Evolutionary conservation across 2,329 filamentous ascomycete species (phyloP).

Genomic region (Knufia petricola): DNA sequence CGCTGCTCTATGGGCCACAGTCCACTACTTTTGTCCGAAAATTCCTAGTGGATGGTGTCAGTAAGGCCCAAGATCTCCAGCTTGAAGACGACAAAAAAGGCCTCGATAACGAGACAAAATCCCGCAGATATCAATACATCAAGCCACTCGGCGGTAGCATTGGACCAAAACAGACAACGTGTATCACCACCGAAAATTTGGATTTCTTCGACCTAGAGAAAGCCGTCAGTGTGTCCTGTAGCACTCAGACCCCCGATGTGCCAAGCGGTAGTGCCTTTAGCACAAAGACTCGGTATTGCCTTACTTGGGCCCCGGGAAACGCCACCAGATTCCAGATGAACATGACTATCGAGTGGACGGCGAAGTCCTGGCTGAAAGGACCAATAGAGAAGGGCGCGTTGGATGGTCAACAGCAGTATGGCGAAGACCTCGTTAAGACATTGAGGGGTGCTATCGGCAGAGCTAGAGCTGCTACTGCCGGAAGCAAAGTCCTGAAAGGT

Average conservation of each 20-base stretch:
- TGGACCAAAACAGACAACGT: slow-evolving; percentile 90
- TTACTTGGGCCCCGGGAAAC: slow-evolving; percentile 85
- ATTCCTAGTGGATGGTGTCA: slow-evolving; percentile 72
- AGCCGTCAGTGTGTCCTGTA: slow-evolving; percentile 68
- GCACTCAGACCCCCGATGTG: slow-evolving; percentile 86
- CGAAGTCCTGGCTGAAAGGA: slow-evolving; percentile 95
- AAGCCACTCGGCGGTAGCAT: slow-evolving; percentile 78
- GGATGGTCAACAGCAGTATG: slow-evolving; percentile 77
- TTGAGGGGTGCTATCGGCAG: slow-evolving; percentile 65
- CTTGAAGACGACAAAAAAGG: slow-evolving; percentile 75
- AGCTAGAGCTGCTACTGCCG: slow-evolving; percentile 40
- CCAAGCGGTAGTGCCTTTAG: slow-evolving; percentile 86
- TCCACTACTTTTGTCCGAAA: slow-evolving; percentile 76
- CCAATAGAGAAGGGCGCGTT: slow-evolving; percentile 93
- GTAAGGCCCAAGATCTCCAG: slow-evolving; percentile 74
- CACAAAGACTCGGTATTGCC: slow-evolving; percentile 87
- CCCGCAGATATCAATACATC: slow-evolving; percentile 73
- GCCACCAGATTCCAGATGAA: slow-evolving; percentile 76
- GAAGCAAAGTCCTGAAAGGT: slow-evolving; percentile 41
- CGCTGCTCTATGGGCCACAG: slow-evolving; percentile 70
- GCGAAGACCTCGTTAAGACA: slow-evolving; percentile 65
- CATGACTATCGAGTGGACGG: slow-evolving; percentile 88
- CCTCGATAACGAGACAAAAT: slow-evolving; percentile 62
- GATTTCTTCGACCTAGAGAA: slow-evolving; percentile 82
- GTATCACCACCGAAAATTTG: slow-evolving; percentile 75